Conservation (phyloP, 169 alveolate genomes). For the Theileria parva region DNA sequence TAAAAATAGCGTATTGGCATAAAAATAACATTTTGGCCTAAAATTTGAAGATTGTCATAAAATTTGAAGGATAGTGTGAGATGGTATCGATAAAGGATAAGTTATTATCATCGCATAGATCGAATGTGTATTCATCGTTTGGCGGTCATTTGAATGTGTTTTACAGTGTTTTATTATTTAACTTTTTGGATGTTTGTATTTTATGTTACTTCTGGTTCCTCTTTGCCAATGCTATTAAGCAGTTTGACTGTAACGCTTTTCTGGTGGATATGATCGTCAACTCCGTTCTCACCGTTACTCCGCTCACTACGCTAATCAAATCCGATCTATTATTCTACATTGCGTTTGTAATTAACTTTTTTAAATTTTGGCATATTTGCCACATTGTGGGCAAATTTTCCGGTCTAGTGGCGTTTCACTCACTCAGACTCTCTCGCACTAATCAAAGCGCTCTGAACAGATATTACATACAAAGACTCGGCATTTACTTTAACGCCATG, state of each 20-base stretch:
- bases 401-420: constrained; percentile 5
- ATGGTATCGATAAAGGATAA: constrained; percentile 11
- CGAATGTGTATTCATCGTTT: constrained; percentile 3
- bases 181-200: neutral
- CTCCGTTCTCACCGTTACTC: neutral
- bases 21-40: too few species aligned
- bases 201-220: constrained; percentile 9
- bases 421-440: neutral
- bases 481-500: neutral
- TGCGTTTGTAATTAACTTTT: constrained; percentile 12
- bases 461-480: neutral
- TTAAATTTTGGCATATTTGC: constrained; percentile 20
- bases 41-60: too few species aligned
- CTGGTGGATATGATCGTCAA: constrained; percentile 5
- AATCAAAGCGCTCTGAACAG: neutral
- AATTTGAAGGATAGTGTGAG: neutral
- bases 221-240: neutral
- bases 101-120: constrained; percentile 25
- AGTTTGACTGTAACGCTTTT: neutral
- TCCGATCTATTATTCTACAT: constrained; percentile 24
- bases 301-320: constrained; percentile 15
- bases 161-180: neutral
- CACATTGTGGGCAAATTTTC: constrained; percentile 7
- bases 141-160: constrained; percentile 2
- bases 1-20: too few species aligned